Conservation (phyloP, 257 asterid species). For the Solanum microdontum region DNA sequence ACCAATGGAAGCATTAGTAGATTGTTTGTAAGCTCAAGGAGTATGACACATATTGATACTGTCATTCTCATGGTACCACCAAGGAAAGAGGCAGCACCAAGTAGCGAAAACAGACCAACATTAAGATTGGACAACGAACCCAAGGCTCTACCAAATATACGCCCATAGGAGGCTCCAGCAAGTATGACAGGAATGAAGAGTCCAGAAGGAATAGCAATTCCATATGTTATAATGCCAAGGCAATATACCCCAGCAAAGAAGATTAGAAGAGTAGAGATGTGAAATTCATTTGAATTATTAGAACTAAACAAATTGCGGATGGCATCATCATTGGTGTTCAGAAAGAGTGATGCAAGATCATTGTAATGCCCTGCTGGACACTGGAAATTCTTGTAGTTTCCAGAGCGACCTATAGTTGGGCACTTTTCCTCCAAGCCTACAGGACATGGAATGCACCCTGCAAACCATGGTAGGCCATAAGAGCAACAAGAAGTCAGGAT, state of each 20-base stretch:
- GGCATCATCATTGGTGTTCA: constrained; percentile 89
- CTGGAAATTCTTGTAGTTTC: constrained; percentile 77
- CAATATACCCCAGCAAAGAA: constrained; percentile 51
- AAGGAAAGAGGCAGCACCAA: constrained; percentile 95
- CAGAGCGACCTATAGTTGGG: constrained; percentile 68
- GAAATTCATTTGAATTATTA: constrained; percentile 36
- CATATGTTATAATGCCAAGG: constrained; percentile 81
- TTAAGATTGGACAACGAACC: constrained; percentile 58
- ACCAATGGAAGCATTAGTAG: constrained; percentile 81
- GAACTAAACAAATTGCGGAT: constrained; percentile 75
- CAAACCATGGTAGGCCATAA: constrained; percentile 82
- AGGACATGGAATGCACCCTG: constrained; percentile 76
- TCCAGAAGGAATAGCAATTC: constrained; percentile 95
- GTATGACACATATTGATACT: constrained; percentile 85
- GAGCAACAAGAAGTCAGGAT: constrained; percentile 78
- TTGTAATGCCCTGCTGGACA: constrained; percentile 71
- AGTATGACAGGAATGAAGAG: constrained; percentile 96
- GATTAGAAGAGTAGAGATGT: constrained; percentile 41
- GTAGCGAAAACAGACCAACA: constrained; percentile 68
- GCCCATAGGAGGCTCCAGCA: constrained; percentile 96
- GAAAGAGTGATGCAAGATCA: constrained; percentile 86
- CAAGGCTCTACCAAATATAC: constrained; percentile 57
- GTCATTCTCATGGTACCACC: constrained; percentile 99
- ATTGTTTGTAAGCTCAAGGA: constrained; percentile 77
- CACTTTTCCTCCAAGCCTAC: constrained; percentile 34